Evolutionary conservation across 2,329 filamentous ascomycete species (phyloP).

Genomic region (Aspergillus fischeri): DNA sequence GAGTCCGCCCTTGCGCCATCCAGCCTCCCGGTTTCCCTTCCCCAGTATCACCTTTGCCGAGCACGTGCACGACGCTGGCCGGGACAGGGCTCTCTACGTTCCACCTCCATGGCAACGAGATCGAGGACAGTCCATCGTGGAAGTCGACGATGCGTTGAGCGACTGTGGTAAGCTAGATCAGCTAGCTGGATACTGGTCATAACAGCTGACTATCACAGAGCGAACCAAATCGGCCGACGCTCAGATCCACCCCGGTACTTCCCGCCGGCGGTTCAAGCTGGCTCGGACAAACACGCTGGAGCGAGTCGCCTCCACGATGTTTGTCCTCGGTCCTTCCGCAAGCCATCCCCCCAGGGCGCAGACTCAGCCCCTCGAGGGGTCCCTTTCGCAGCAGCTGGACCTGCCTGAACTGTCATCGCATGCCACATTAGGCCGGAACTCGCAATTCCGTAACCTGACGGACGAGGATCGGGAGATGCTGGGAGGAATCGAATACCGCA

Average conservation of each 20-base stretch:
- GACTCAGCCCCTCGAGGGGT: neutral
- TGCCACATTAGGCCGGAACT: conserved; percentile 46
- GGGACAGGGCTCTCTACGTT: conserved; percentile 21
- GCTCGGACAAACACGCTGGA: conserved; percentile 1
- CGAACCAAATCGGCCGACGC: neutral
- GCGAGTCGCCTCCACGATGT: conserved; percentile 6
- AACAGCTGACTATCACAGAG: conserved; percentile 5
- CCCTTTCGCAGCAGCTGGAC: conserved; percentile 21
- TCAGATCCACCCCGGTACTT: neutral
- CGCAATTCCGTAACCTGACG: conserved; percentile 43
- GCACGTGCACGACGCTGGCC: neutral
- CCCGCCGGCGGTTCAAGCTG: neutral
- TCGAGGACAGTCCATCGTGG: conserved; percentile 13
- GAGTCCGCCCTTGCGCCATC: neutral
- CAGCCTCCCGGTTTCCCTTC: neutral
- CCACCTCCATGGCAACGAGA: conserved; percentile 19
- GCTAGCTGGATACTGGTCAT: too few relatives aligned
- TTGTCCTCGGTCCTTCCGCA: conserved; percentile 11
- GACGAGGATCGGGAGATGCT: conserved; percentile 42
- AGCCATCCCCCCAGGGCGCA: conserved; percentile 1
- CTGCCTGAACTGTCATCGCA: conserved; percentile 42
- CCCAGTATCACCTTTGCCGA: conserved; percentile 11
- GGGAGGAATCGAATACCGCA: conserved; percentile 52
- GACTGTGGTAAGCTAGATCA: neutral
- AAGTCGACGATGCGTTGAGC: neutral